Conservation (phyloP, 2,329 filamentous ascomycete genomes). For the Penicillium polonicum region DNA sequence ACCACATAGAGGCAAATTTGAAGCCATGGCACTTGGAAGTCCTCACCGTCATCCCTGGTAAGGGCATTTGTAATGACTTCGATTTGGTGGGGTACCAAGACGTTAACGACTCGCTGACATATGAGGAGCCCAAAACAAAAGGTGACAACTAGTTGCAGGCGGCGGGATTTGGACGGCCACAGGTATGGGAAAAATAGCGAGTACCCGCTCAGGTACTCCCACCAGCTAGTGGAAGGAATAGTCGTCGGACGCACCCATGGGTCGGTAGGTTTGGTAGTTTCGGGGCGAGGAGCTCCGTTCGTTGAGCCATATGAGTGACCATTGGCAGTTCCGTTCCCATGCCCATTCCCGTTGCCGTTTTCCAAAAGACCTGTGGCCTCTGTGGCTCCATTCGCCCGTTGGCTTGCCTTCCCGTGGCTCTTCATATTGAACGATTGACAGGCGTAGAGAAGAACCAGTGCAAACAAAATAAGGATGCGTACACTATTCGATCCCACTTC, state of each 20-base stretch:
- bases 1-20: constrained; percentile 74
- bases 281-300: constrained; percentile 38
- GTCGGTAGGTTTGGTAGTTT: constrained; percentile 53
- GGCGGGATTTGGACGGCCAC: constrained; percentile 80
- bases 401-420: constrained; percentile 37
- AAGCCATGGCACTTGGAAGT: constrained; percentile 65
- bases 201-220: constrained; percentile 91
- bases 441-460: constrained; percentile 61
- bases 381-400: constrained; percentile 38
- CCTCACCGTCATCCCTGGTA: constrained; percentile 54
- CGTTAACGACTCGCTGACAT: constrained; percentile 78
- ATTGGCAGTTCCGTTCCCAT: constrained; percentile 47
- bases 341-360: constrained; percentile 48
- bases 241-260: constrained; percentile 89
- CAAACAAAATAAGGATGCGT: constrained; percentile 66
- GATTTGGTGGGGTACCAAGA: constrained; percentile 79
- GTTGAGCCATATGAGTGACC: constrained; percentile 54
- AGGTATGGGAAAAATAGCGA: constrained; percentile 93
- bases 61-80: constrained; percentile 76
- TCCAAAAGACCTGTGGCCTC: constrained; percentile 47
- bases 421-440: constrained; percentile 48
- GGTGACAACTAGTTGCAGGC: constrained; percentile 74
- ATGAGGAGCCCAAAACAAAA: constrained; percentile 79
- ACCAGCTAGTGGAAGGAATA: constrained; percentile 86
- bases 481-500: constrained; percentile 59